These are phyloP conservation scores for Lachancea cidri DNA, from an alignment of 805 yeast genomes.

Conservation along the genomic window DNA sequence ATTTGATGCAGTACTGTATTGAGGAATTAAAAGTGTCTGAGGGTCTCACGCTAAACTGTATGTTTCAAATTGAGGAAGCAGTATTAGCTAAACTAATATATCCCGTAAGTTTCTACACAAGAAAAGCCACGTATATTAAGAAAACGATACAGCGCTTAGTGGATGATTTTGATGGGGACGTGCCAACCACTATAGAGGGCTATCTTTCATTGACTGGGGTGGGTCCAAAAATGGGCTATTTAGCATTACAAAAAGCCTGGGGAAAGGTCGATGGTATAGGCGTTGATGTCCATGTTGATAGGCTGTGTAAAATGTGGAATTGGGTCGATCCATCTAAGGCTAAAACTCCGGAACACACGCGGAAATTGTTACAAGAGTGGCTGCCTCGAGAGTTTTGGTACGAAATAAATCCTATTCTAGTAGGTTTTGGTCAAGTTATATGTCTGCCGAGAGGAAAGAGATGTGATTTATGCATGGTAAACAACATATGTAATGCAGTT, in stretches of 20 bases:
- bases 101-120: slow-evolving; percentile 81
- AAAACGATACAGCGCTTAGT: slow-evolving; percentile 50
- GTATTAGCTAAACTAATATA: slow-evolving; percentile 62
- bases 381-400: slow-evolving; percentile 70
- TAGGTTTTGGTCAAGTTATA: slow-evolving; percentile 89
- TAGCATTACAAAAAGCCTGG: slow-evolving; percentile 83
- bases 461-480: slow-evolving; percentile 68
- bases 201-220: slow-evolving; percentile 78
- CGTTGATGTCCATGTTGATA: slow-evolving; percentile 85
- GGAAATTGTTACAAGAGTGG: slow-evolving; percentile 67
- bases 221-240: slow-evolving; percentile 92
- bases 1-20: slow-evolving; percentile 47
- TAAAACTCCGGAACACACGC: slow-evolving; percentile 69
- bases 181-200: slow-evolving; percentile 66
- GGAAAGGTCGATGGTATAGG: slow-evolving; percentile 75
- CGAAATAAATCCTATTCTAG: slow-evolving; percentile 79
- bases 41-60: slow-evolving; percentile 56
- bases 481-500: slow-evolving; percentile 52
- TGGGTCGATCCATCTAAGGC: slow-evolving; percentile 54
- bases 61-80: slow-evolving; percentile 44
- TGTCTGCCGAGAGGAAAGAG: slow-evolving; percentile 67
- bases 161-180: slow-evolving; percentile 53
- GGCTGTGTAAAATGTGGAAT: slow-evolving; percentile 72
- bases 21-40: slow-evolving; percentile 35
- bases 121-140: slow-evolving; percentile 71